These are phyloP conservation scores for Phoenix dactylifera DNA, from an alignment of 176 grass and related monocot species.

Conservation along the genomic window DNA sequence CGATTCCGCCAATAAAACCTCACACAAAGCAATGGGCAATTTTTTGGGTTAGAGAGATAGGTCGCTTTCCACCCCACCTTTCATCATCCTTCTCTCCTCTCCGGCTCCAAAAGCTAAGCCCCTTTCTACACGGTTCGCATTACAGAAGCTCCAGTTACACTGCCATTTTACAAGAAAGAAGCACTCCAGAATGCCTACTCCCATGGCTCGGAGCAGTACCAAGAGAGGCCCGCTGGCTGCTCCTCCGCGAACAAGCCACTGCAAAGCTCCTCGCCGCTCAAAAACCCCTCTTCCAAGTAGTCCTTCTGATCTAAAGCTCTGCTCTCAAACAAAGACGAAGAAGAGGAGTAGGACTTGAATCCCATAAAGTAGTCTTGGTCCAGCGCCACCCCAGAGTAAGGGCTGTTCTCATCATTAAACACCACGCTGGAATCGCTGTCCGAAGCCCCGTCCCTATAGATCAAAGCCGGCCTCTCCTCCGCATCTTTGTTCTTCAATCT, in stretches of 20 bases:
- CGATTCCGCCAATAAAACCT: too few relatives aligned
- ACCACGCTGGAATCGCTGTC: constrained; percentile 52
- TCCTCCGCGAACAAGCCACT: constrained; percentile 8
- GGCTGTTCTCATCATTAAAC: constrained; percentile 41
- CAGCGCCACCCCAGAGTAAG: constrained; percentile 22
- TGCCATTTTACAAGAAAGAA: too few relatives aligned
- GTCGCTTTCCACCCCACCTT: neutral
- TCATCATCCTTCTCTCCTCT: neutral
- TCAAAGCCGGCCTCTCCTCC: neutral
- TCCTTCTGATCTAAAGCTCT: neutral
- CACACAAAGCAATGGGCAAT: too few relatives aligned
- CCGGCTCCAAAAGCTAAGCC: neutral
- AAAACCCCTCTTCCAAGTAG: neutral
- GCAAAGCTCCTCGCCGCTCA: constrained; percentile 4
- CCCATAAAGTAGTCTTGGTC: constrained; percentile 18
- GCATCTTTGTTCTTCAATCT: constrained; percentile 10
- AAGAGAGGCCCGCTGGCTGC: neutral
- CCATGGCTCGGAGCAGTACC: constrained; percentile 1
- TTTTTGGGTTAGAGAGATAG: too few relatives aligned
- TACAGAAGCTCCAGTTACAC: neutral
- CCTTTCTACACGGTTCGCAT: neutral
- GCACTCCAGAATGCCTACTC: neutral
- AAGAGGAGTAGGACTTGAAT: constrained; percentile 31
- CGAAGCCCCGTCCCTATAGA: constrained; percentile 18
- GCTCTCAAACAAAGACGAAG: neutral